Percentiles rank a stretch among this genome's conserved stretches.
Conservation (phyloP, 306 rosid genomes). For the Trifolium pratense region DNA sequence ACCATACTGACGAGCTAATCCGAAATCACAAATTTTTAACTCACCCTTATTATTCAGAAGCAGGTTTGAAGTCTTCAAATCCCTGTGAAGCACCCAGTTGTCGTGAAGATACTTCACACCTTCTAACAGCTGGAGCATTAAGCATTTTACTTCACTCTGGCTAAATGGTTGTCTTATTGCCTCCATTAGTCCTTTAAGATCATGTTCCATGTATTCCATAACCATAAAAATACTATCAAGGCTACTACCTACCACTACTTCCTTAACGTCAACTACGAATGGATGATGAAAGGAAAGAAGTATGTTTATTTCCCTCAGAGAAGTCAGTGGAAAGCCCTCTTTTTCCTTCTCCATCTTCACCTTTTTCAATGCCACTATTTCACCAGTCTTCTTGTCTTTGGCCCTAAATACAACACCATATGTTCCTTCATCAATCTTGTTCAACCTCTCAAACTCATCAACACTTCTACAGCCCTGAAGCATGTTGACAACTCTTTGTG, state of each 20-base stretch:
- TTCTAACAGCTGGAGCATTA: conserved; percentile 91
- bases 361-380: conserved; percentile 95
- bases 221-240: conserved; percentile 99
- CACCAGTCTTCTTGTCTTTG: conserved; percentile 85
- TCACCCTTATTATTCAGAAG: conserved; percentile 95
- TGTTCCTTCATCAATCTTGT: conserved; percentile 97
- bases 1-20: conserved; percentile 98
- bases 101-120: conserved; percentile 98
- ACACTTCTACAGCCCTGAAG: conserved; percentile 99
- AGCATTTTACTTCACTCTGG: conserved; percentile 99
- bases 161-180: conserved; percentile 96
- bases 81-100: conserved; percentile 99
- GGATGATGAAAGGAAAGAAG: conserved; percentile 98
- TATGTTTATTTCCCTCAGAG: conserved; percentile 96
- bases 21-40: conserved; percentile 96
- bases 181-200: conserved; percentile 95
- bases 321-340: conserved; percentile 97
- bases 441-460: conserved; percentile 93
- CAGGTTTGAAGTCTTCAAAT: conserved; percentile 90
- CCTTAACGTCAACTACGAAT: conserved; percentile 92
- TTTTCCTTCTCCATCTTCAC: conserved; percentile 99
- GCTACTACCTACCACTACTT: conserved; percentile 97
- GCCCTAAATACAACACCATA: conserved; percentile 99
- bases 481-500: conserved; percentile 84
- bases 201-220: conserved; percentile 99